Percentiles rank a stretch among this genome's conserved stretches.
These are phyloP conservation scores for Paramecium pentaurelia DNA, from an alignment of 73 alveolate species.

Conservation along the genomic window DNA sequence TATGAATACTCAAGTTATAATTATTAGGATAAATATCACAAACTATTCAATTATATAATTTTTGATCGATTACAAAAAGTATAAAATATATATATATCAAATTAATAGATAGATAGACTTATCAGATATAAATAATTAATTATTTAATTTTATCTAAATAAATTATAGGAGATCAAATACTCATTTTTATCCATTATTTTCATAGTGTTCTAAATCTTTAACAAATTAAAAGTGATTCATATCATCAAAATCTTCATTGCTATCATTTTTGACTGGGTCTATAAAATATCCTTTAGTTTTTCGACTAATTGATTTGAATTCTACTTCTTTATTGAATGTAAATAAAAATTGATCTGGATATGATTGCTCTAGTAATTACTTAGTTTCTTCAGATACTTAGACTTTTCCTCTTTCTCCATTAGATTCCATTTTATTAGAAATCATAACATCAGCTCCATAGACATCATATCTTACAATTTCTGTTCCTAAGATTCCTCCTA, in stretches of 20 bases:
- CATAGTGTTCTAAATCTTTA: not conserved
- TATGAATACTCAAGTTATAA: no score
- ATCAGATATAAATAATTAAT: no score
- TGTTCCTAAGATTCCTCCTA: slow-evolving; percentile 60
- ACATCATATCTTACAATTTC: slow-evolving; percentile 61
- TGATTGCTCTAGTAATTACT: not conserved
- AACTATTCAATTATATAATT: no score
- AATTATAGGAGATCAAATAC: not conserved
- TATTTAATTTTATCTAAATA: not conserved
- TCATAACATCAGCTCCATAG: slow-evolving; percentile 65
- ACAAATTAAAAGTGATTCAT: not conserved
- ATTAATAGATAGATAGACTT: no score
- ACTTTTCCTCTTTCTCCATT: slow-evolving; percentile 61
- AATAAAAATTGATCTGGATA: not conserved
- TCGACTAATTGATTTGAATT: not conserved
- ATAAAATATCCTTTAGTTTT: slow-evolving; percentile 44
- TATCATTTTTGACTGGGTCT: not conserved
- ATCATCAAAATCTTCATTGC: not conserved
- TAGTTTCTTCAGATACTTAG: slow-evolving; percentile 40
- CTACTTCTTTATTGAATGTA: slow-evolving; percentile 21
- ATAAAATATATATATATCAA: no score
- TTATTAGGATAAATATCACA: no score
- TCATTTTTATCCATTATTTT: not conserved
- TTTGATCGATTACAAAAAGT: no score
- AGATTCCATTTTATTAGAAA: slow-evolving; percentile 59